These are phyloP conservation scores for Triticum dicoccoides DNA, from an alignment of 176 grass and related monocot genomes.

Conservation along the genomic window DNA sequence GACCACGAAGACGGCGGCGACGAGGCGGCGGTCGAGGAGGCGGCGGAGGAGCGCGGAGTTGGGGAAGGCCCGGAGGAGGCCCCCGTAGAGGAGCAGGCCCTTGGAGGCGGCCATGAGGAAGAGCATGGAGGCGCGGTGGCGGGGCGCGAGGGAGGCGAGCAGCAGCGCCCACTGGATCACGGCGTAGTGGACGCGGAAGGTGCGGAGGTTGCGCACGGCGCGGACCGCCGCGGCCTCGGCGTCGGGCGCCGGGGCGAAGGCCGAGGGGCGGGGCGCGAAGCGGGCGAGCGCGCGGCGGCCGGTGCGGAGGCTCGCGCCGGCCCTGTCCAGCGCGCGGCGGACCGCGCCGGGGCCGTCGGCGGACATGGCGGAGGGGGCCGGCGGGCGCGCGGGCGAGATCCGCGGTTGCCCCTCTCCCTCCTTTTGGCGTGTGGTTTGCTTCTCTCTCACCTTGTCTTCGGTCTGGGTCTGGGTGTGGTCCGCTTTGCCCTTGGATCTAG, in stretches of 20 bases:
- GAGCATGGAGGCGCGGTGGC: constrained; percentile 52
- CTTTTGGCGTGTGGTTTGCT: no score
- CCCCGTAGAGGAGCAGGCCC: constrained; percentile 49
- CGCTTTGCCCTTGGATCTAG: no score
- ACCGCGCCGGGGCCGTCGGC: constrained; percentile 33
- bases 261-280: constrained; percentile 41
- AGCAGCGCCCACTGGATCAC: constrained; percentile 48
- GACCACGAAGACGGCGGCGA: constrained; percentile 23
- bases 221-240: constrained; percentile 60
- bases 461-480: no score
- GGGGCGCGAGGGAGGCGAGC: constrained; percentile 43
- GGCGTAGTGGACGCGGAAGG: constrained; percentile 55
- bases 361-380: neutral
- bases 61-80: constrained; percentile 53
- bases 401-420: neutral
- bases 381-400: constrained; percentile 1
- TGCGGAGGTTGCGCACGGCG: constrained; percentile 51
- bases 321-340: constrained; percentile 40
- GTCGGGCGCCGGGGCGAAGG: constrained; percentile 40
- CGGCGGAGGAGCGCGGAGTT: constrained; percentile 39
- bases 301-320: constrained; percentile 12
- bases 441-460: no score
- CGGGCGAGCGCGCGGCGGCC: constrained; percentile 32
- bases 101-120: constrained; percentile 72
- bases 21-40: constrained; percentile 47